Evolutionary conservation across 2,329 filamentous ascomycete species (phyloP).

Genomic region (Botryotinia calthae): DNA sequence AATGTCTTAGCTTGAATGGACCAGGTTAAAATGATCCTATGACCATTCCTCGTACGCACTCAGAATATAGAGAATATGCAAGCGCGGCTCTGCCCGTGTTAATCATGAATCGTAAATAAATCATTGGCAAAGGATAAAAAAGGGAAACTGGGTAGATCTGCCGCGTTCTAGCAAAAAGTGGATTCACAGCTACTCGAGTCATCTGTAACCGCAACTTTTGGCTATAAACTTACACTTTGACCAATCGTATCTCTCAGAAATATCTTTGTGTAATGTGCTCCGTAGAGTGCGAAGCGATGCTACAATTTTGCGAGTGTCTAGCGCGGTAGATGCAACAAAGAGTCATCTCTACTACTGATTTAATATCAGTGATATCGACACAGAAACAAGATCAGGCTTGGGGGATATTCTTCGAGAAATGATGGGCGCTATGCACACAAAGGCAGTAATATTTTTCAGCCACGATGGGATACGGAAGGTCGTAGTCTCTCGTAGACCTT

Average conservation of each 20-base stretch:
- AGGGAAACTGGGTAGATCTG: conserved; percentile 16
- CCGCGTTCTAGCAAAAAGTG: conserved; percentile 14
- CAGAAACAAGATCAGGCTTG: conserved; percentile 1
- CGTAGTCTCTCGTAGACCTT: background rate
- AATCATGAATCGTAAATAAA: conserved; percentile 7
- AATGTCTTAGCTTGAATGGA: conserved; percentile 16
- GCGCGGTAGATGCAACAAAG: conserved; percentile 13
- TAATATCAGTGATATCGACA: conserved; percentile 1
- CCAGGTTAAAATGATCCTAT: conserved; percentile 18
- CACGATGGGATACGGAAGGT: background rate
- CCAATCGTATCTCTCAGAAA: background rate
- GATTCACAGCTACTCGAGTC: conserved; percentile 15
- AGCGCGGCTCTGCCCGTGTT: conserved; percentile 24
- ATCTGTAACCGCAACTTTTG: conserved; percentile 6
- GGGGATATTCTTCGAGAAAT: background rate
- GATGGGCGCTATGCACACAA: background rate
- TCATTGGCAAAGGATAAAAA: conserved; percentile 1
- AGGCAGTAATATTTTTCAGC: background rate
- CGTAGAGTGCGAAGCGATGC: background rate
- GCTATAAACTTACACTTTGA: background rate
- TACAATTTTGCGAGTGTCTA: conserved; percentile 3
- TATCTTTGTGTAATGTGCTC: background rate
- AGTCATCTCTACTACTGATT: conserved; percentile 16
- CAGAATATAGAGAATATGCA: conserved; percentile 17
- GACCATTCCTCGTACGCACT: conserved; percentile 13